phyloP scores from a whole-genome alignment of 257 asterid genomes.

The Solanum corneliomulleri region DNA sequence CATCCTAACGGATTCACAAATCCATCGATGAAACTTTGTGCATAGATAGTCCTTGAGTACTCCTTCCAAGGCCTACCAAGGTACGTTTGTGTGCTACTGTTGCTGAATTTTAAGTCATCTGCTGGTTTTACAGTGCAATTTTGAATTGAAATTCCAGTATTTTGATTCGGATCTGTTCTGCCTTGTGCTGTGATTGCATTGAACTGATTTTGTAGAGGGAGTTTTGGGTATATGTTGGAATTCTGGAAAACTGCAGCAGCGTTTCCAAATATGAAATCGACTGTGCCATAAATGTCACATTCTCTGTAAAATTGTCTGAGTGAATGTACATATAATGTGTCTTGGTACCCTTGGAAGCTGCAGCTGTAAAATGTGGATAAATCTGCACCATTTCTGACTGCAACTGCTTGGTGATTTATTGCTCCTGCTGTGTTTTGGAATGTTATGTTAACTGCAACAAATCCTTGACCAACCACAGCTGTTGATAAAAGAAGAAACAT shows the following conservation, averaged over 20 bases:
- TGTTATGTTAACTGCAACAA: conserved; percentile 16
- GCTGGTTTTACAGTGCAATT: conserved; percentile 11
- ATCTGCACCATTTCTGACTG: conserved; percentile 19
- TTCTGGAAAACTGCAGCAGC: conserved; percentile 20
- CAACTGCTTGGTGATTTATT: conserved; percentile 18
- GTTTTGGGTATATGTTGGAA: conserved; percentile 11
- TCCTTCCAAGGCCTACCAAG: conserved; percentile 15
- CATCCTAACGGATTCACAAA: background rate
- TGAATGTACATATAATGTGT: conserved; percentile 13
- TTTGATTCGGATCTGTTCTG: conserved; percentile 12
- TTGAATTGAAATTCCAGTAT: conserved; percentile 12
- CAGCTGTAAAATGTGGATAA: conserved; percentile 14
- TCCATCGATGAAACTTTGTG: background rate
- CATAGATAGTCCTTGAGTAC: conserved; percentile 6
- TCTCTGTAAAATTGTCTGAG: conserved; percentile 6
- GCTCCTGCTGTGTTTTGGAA: conserved; percentile 7
- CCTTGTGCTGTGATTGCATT: conserved; percentile 25
- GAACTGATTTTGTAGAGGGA: conserved; percentile 14
- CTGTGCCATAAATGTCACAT: conserved; percentile 23
- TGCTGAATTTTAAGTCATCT: conserved; percentile 7
- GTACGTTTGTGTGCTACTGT: background rate
- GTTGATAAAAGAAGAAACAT: background rate
- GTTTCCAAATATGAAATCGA: conserved; percentile 25
- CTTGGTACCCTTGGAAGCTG: conserved; percentile 26
- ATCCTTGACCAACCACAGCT: conserved; percentile 17